phyloP scores from a whole-genome alignment of 2,329 filamentous ascomycete species.

The Trichoderma brevicompactum region DNA sequence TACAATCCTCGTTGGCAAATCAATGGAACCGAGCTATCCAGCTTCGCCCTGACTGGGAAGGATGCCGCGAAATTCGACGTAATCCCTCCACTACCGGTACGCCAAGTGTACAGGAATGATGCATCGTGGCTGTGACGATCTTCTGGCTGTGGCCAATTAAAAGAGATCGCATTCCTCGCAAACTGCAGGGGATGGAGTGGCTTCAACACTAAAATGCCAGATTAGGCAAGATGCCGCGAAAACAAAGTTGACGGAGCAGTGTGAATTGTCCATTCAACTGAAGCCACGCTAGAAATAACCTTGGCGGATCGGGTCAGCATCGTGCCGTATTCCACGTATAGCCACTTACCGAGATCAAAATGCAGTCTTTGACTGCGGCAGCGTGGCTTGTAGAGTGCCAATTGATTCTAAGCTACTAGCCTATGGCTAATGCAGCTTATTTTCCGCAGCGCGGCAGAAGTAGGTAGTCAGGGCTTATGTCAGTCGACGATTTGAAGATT shows the following conservation, averaged over 20 bases:
- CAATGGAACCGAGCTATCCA: background rate
- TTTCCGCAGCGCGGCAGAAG: no score
- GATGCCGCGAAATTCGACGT: background rate
- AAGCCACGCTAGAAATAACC: background rate
- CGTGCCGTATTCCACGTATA: background rate
- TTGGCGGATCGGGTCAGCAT: background rate
- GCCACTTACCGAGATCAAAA: no score
- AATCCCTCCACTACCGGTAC: background rate
- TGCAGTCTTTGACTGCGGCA: no score
- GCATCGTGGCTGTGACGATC: background rate
- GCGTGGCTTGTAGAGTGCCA: background rate
- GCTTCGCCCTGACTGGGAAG: background rate
- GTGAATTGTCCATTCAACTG: background rate
- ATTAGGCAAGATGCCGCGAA: slow-evolving; percentile 23
- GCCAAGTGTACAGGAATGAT: background rate
- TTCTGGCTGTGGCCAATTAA: slow-evolving; percentile 1
- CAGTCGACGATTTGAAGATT: no score
- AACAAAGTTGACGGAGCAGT: background rate
- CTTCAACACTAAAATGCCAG: slow-evolving; percentile 1
- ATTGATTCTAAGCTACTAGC: no score
- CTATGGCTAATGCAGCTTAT: no score
- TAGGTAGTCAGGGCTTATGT: no score
- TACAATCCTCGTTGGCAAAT: background rate
- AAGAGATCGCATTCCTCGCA: slow-evolving; percentile 23
- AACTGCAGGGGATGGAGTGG: background rate